A percentile compares a stretch with the other conserved stretches of the same genome.
These are phyloP conservation scores for Mycena venus DNA, from an alignment of 768 basidiomycete genomes.

Conservation along the genomic window DNA sequence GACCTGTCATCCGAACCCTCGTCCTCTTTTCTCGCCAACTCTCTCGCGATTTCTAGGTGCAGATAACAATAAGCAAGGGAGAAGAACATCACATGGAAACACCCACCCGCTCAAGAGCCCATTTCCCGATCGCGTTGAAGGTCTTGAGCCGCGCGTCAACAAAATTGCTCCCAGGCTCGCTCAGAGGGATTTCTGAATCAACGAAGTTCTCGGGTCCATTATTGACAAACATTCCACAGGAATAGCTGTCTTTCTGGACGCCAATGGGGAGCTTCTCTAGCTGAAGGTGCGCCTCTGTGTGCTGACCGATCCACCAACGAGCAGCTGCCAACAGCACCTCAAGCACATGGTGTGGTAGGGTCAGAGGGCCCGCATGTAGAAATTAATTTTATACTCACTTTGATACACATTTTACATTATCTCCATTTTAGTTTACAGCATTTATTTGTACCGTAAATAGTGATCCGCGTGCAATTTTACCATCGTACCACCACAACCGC, in stretches of 20 bases:
- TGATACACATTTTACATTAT: no score
- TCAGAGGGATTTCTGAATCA: neutral
- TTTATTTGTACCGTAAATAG: no score
- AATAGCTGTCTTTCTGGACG: neutral
- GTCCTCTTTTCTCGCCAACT: neutral
- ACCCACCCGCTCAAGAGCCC: slow-evolving; percentile 10
- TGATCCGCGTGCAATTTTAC: no score
- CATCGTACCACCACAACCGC: no score
- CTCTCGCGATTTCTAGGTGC: neutral
- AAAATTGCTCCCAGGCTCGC: neutral
- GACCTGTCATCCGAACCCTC: no score
- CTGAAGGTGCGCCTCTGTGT: neutral
- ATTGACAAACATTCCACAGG: slow-evolving; percentile 16
- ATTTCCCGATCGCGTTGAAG: neutral
- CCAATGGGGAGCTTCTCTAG: neutral
- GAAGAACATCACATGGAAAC: neutral
- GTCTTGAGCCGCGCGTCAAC: neutral
- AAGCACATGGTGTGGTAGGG: neutral
- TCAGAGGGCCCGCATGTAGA: no score
- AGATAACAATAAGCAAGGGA: neutral
- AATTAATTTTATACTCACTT: no score
- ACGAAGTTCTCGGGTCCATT: slow-evolving; percentile 1
- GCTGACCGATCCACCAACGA: slow-evolving; percentile 12
- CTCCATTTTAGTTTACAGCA: no score
- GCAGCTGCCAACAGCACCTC: neutral